Evolutionary conservation across 257 asterid genomes (phyloP), one percentile per base, ranked within the genome.

Genomic region (Linderniella brevidens): DNA sequence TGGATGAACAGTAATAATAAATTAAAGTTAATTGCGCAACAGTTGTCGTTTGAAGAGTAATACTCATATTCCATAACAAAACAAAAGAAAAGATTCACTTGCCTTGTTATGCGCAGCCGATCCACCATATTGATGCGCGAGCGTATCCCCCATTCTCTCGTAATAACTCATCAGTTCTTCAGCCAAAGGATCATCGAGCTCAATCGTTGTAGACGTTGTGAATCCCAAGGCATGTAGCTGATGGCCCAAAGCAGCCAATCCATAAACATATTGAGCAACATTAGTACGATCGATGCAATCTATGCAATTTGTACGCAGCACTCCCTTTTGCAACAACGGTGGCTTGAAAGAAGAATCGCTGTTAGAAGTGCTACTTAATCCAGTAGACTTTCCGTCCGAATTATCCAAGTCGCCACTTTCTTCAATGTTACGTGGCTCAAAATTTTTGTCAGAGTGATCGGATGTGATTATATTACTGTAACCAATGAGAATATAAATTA

Each of bases 241-340:
- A 70, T 73, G 65, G 48, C 88, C 93, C 59, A 80, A 51, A 56
- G 93, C 88, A 80, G 71, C 85, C 77, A 72, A 69, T 42, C 87
- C 93, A 52, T 80, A 80, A 14, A 87, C 81, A 71, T 77, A 80
- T 59, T 80, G 93, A 11, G 88, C 88, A 47, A 77, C 93, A 59
- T 80, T 80, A 36, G 93, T 80, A 37, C 93, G 83, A 66, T 80
- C 93, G 77, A 77, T 66, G 58, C 93, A 80, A 58, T 80, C 93
- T 58, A 80, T 80, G 65, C 93, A 80, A 55, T 80, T 80, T 41
- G 93, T 80, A 58, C 88, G 65, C 13, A 80, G 76, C 50, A 80
- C 82, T 42, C 93, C 93, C 35, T 62, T 69, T 56, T 80, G 93
- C 52, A 69, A 46, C 58, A 53, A 46, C 48, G 70, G 68, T 19